These are phyloP conservation scores for Blepharisma undulans DNA, from an alignment of 169 alveolate genomes.

Conservation along the genomic window DNA sequence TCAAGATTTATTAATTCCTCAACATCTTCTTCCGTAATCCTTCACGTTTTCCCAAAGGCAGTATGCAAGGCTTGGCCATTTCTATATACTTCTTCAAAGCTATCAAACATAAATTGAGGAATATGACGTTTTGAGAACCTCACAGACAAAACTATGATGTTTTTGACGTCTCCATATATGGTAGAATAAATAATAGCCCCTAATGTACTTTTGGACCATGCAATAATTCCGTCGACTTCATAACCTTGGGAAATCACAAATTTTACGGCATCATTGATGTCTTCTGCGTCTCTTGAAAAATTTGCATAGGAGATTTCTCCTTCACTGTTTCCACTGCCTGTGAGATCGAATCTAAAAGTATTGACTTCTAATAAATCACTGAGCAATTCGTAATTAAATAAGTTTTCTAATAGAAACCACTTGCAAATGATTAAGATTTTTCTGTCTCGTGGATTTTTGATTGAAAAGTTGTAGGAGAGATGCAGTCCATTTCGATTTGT, in stretches of 20 bases:
- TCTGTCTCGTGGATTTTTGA: not conserved
- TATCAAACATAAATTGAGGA: not conserved
- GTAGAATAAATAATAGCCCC: conserved; percentile 21
- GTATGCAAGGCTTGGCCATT: not conserved
- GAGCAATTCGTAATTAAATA: not conserved
- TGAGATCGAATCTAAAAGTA: not conserved
- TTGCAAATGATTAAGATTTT: not conserved
- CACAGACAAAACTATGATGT: not conserved
- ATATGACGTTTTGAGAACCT: not conserved
- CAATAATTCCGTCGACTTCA: not conserved
- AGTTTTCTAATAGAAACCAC: not conserved
- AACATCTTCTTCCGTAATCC: not conserved
- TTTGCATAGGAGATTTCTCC: not conserved
- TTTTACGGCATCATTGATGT: not conserved
- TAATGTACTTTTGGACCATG: not conserved
- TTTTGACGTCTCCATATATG: not conserved
- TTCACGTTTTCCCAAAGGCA: not conserved
- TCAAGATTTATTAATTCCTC: not conserved
- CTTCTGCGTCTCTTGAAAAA: not conserved
- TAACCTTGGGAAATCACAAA: not conserved
- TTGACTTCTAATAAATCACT: not conserved
- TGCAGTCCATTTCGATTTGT: not conserved
- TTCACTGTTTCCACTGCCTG: conserved; percentile 32
- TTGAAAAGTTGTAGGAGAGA: not conserved
- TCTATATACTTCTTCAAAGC: not conserved